Evolutionary conservation across 2,329 filamentous ascomycete genomes (phyloP).

Genomic region (Botrytis tulipae): DNA sequence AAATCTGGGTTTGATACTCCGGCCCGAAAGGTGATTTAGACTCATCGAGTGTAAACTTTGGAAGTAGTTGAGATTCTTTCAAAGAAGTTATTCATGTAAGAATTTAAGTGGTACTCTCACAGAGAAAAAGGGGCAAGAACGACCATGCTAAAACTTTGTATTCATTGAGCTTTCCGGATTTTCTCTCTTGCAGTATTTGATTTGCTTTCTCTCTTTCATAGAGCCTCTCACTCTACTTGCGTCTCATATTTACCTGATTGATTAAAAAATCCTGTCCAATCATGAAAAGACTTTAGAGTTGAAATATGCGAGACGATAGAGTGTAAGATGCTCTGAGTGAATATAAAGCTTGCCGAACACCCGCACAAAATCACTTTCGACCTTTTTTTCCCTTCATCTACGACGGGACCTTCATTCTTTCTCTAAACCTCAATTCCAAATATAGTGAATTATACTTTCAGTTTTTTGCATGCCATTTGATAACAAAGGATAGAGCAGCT

Average conservation of each 20-base stretch:
- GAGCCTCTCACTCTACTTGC: not conserved
- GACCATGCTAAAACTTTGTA: not conserved
- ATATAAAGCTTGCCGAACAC: constrained; percentile 7
- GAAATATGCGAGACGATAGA: not conserved
- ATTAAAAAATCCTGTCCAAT: not conserved
- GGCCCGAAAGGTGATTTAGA: not conserved
- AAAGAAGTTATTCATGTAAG: not conserved
- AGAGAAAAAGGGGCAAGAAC: not conserved
- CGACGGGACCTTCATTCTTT: not conserved
- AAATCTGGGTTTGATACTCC: not conserved
- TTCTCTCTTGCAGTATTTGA: not conserved
- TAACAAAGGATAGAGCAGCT: constrained; percentile 20
- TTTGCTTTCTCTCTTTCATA: not conserved
- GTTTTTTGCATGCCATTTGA: constrained; percentile 19
- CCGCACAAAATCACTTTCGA: constrained; percentile 1
- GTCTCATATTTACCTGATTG: not conserved
- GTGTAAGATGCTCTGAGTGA: not conserved
- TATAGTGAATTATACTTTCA: not conserved
- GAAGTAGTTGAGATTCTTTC: not conserved
- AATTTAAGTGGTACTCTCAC: not conserved
- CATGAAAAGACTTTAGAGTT: not conserved
- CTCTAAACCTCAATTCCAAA: not conserved
- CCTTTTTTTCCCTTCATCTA: not conserved
- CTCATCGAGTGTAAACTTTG: not conserved
- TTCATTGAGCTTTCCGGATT: not conserved